A percentile compares a stretch with the other conserved stretches of the same genome.
Conservation (phyloP, 345 rosid species). For the Fremontodendron californicum region DNA sequence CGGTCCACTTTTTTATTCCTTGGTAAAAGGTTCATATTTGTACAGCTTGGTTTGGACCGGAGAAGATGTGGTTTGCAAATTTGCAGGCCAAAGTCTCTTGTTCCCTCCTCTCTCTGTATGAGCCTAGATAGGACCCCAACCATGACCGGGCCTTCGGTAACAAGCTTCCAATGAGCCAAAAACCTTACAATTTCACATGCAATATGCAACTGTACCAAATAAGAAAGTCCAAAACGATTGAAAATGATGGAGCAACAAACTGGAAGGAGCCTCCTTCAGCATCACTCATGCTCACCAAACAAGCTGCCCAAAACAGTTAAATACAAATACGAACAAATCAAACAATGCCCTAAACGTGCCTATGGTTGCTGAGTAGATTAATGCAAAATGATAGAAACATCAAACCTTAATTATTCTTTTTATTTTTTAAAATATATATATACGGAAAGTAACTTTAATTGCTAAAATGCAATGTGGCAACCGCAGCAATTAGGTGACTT, state of each 20-base stretch:
- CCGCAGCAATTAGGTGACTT: conserved; percentile 32
- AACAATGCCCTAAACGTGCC: conserved; percentile 7
- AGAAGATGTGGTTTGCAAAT: background rate
- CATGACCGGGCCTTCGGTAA: background rate
- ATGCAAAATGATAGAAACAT: conserved; percentile 14
- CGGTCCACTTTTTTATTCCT: too few relatives aligned
- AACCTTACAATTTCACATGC: background rate
- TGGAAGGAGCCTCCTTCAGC: conserved; percentile 28
- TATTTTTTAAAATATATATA: too few relatives aligned
- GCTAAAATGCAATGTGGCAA: conserved; percentile 19
- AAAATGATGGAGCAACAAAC: conserved; percentile 27
- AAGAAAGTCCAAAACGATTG: conserved; percentile 19
- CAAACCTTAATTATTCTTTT: conserved; percentile 16
- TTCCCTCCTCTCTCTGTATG: background rate
- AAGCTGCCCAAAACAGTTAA: conserved; percentile 8
- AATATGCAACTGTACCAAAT: background rate
- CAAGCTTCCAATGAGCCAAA: background rate
- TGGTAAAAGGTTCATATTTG: too few relatives aligned
- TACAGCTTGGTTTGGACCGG: too few relatives aligned
- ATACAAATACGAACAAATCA: conserved; percentile 13
- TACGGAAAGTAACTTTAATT: conserved; percentile 11
- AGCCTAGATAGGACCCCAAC: background rate
- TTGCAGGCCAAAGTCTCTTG: background rate
- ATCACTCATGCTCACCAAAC: conserved; percentile 29
- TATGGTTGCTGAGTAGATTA: conserved; percentile 15